Conservation (phyloP, 805 yeast species). For the Metschnikowia continentalis region DNA sequence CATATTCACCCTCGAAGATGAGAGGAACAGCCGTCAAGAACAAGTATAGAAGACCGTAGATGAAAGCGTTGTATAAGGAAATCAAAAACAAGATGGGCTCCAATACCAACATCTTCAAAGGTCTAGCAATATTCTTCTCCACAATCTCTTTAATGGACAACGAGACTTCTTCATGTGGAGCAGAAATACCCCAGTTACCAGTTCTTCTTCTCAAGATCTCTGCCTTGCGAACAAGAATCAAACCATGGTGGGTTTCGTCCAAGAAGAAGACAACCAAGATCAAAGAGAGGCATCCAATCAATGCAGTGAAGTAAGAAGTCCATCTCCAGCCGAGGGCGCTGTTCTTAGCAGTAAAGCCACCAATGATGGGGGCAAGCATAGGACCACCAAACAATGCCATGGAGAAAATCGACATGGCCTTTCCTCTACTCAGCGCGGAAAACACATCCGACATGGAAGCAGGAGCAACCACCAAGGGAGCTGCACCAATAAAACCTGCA, state of each 20-base stretch:
- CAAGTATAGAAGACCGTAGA: constrained; percentile 75
- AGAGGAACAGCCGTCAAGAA: constrained; percentile 73
- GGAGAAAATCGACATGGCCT: constrained; percentile 21
- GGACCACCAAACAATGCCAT: constrained; percentile 34
- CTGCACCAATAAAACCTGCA: constrained; percentile 22
- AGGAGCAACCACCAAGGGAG: constrained; percentile 25
- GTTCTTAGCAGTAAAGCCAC: constrained; percentile 60
- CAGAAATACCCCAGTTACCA: constrained; percentile 79
- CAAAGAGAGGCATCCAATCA: constrained; percentile 46
- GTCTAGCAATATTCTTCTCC: constrained; percentile 61
- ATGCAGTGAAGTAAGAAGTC: constrained; percentile 70
- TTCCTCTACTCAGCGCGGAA: constrained; percentile 17
- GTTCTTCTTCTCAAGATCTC: constrained; percentile 57
- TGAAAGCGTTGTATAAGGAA: constrained; percentile 69
- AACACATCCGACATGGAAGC: constrained; percentile 23
- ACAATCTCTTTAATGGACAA: constrained; percentile 46
- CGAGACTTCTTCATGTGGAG: constrained; percentile 55
- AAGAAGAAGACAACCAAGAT: constrained; percentile 41
- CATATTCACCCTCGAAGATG: constrained; percentile 49
- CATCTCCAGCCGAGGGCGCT: constrained; percentile 75
- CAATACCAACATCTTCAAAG: constrained; percentile 57
- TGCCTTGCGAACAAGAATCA: constrained; percentile 61
- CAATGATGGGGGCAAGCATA: constrained; percentile 28
- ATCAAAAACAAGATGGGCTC: constrained; percentile 73
- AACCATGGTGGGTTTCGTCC: constrained; percentile 71